Evolutionary conservation across 495 filamentous ascomycete genomes (phyloP), one percentile per base, ranked within the genome.

Genomic region (Melanomma pulvis-pyrius): DNA sequence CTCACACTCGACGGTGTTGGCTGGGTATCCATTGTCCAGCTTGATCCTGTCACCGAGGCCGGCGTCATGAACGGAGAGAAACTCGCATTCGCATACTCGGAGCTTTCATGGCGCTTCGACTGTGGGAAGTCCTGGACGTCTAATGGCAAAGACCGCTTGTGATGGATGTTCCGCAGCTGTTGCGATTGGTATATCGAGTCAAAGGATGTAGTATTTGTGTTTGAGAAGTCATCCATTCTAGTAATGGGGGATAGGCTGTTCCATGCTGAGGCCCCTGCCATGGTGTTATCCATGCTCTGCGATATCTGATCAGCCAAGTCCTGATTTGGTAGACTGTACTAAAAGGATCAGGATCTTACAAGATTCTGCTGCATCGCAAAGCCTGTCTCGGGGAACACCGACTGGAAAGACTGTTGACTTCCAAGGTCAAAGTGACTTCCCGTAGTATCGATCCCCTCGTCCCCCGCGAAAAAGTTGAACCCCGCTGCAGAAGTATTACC

Each of bases 231-330:
- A 36, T 49, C 25, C 24, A 68, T 12, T n/a, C 26, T 13, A 21
- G 53, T 25, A 1, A 26, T 17, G 19, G 48, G 29, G 8, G 39
- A 44, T 44, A 44, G 39, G 39, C 25, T 60, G 22, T 60, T 39
- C 52, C 61, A 54, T 29, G 44, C 22, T n/a, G 52, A 47, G n/a
- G 54, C 48, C 17, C 50, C 29, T 17, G 11, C 49, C 30, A 64
- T 53, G 60, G 67, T 64, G 58, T 64, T 61, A 65, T 65, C 61
- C 60, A 69, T 28, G 36, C n/a, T 56, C 67, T 69, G 52, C 26
- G 21, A 26, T 21, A 6, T 36, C 32, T 8, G 1, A 51, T 63
- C 21, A 63, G 61, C 61, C 11, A 24, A 48, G 25, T 61, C 41
- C 36, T 24, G 47, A 61, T 44, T 21, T 39, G 49, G 9, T 1